Conservation (phyloP, 139 green algal species). For the Chlorella sorokiniana region DNA sequence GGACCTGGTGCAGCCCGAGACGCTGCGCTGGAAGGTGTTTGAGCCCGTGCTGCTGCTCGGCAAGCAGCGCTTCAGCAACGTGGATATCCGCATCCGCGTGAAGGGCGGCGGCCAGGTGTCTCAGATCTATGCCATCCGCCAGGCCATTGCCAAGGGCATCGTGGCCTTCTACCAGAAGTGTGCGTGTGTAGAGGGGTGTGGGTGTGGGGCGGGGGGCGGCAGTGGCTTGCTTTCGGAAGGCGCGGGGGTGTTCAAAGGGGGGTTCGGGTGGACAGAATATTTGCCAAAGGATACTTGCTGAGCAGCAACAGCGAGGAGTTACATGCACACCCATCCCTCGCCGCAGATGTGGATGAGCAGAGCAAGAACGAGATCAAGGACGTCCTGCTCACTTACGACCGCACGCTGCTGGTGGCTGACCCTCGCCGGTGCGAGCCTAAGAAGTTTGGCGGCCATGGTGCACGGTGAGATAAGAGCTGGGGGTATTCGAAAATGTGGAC, state of each 20-base stretch:
- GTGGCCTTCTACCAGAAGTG: constrained; percentile 99
- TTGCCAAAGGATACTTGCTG: no score
- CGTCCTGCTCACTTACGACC: constrained; percentile 93
- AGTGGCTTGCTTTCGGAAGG: neutral
- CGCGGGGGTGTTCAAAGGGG: no score
- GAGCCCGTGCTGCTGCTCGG: constrained; percentile 97
- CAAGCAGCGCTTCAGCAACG: constrained; percentile 85
- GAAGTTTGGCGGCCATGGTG: constrained; percentile 65
- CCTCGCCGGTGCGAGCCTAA: constrained; percentile 97
- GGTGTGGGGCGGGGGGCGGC: neutral
- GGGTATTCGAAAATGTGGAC: no score
- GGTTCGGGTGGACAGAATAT: no score
- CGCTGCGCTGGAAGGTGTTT: constrained; percentile 92
- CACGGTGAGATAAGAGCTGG: no score
- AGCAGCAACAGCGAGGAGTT: no score
- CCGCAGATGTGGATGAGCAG: constrained; percentile 95
- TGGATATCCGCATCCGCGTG: constrained; percentile 97
- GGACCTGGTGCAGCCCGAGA: constrained; percentile 96
- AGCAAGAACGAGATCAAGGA: constrained; percentile 99
- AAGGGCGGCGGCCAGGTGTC: constrained; percentile 97
- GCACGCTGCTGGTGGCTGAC: constrained; percentile 98
- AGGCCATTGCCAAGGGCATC: constrained; percentile 97
- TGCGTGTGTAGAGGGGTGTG: constrained; percentile 38
- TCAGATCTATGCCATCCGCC: constrained; percentile 94
- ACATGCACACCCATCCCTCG: no score